Percentiles rank a stretch among this genome's conserved stretches.
Evolutionary conservation across 75 land plant genomes (phyloP).

Genomic region (Gnetum montanum): DNA sequence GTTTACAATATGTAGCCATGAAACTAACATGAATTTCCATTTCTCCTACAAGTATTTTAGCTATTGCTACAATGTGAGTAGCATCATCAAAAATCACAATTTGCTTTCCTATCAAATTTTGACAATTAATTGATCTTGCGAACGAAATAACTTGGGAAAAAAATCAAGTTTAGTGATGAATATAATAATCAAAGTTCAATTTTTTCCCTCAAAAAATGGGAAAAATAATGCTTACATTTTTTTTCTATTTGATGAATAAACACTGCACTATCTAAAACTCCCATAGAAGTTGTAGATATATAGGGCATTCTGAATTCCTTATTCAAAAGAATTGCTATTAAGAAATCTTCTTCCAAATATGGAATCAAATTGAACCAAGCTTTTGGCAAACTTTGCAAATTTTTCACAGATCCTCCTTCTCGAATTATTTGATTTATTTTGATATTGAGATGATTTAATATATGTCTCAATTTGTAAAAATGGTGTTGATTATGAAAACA

Average conservation of each 20-base stretch:
- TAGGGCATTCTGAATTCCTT: not conserved
- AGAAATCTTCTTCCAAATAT: not conserved
- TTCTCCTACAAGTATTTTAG: conserved; percentile 7
- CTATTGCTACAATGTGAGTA: conserved; percentile 6
- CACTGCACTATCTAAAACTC: not conserved
- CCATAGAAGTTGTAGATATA: not conserved
- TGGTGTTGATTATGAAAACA: not conserved
- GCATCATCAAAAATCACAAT: not conserved
- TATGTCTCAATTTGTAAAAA: not conserved
- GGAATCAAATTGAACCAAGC: conserved; percentile 7
- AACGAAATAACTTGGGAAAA: not conserved
- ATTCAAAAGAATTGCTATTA: not conserved
- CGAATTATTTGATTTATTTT: conserved; percentile 6
- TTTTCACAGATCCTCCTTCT: conserved; percentile 1
- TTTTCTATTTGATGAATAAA: not conserved
- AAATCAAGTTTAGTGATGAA: not conserved
- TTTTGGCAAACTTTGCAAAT: not conserved
- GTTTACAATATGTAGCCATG: no score
- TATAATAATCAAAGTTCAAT: not conserved
- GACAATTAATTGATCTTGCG: no score
- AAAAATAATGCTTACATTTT: not conserved
- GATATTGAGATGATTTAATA: not conserved
- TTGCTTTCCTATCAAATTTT: not conserved
- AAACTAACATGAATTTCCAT: conserved; percentile 14
- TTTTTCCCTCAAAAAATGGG: not conserved